phyloP scores from a whole-genome alignment of 495 filamentous ascomycete species.

The Hapsidospora chrysogenum region DNA sequence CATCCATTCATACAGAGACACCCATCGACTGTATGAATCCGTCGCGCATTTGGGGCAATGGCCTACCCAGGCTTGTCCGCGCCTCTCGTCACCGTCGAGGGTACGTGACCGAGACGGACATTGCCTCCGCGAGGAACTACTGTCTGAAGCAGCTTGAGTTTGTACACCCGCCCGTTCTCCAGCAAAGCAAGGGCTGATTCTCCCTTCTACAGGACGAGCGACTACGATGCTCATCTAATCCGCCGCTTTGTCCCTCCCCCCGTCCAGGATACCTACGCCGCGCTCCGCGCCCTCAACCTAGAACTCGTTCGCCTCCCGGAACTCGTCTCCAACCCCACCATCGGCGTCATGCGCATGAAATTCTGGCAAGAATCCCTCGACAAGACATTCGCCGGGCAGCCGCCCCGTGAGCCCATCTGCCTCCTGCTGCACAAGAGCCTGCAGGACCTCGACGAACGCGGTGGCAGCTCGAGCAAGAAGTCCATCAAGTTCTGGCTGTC shows the following conservation, averaged over 20 bases:
- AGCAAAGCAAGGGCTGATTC: neutral
- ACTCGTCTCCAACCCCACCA: constrained; percentile 60
- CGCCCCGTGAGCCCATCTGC: constrained; percentile 83
- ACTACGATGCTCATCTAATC: constrained; percentile 76
- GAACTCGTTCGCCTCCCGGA: constrained; percentile 80
- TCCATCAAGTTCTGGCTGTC: constrained; percentile 70
- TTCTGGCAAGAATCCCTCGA: constrained; percentile 82
- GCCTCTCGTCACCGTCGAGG: constrained; percentile 5
- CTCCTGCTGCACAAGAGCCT: constrained; percentile 61
- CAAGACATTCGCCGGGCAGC: constrained; percentile 49
- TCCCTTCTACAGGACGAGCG: constrained; percentile 24
- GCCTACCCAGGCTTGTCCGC: constrained; percentile 2
- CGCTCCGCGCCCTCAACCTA: constrained; percentile 82
- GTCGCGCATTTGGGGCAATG: neutral
- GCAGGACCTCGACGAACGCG: constrained; percentile 35
- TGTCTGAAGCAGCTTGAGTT: constrained; percentile 31
- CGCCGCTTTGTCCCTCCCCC: constrained; percentile 61
- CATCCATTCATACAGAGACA: too few relatives aligned
- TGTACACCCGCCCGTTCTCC: neutral
- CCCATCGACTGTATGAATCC: constrained; percentile 1
- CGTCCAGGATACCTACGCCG: constrained; percentile 66
- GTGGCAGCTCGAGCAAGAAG: constrained; percentile 31
- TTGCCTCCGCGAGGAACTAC: constrained; percentile 29
- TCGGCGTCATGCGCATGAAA: constrained; percentile 76
- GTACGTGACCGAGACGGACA: constrained; percentile 18